Evolutionary conservation across 345 rosid species (phyloP).

Genomic region (Geranium brycei): DNA sequence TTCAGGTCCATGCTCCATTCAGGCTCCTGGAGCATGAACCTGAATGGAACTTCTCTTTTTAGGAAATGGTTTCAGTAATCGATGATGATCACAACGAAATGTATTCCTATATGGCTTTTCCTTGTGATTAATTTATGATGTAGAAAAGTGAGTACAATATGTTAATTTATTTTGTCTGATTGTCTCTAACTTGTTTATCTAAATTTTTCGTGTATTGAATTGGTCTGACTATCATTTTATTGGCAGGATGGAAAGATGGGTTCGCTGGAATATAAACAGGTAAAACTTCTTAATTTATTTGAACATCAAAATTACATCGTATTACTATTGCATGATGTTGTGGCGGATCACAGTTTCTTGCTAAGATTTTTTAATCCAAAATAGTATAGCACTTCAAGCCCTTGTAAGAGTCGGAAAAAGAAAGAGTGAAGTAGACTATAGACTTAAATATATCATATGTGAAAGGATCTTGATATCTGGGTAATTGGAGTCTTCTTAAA

Average conservation of each 20-base stretch:
- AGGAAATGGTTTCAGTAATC: not conserved
- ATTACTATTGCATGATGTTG: not conserved
- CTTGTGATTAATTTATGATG: not conserved
- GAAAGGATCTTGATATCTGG: too few species aligned
- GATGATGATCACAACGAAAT: not conserved
- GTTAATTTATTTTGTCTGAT: too few species aligned
- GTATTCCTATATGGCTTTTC: not conserved
- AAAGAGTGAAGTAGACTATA: too few species aligned
- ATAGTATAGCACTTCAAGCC: not conserved
- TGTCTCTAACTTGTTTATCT: too few species aligned
- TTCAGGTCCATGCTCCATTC: too few species aligned
- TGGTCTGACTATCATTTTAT: slow-evolving; percentile 5
- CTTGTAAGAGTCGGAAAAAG: too few species aligned
- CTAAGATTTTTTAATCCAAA: not conserved
- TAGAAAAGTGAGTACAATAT: too few species aligned
- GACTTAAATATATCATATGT: too few species aligned
- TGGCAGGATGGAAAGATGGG: slow-evolving; percentile 75
- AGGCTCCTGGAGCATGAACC: not conserved
- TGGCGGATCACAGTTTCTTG: slow-evolving; percentile 2
- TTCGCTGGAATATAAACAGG: slow-evolving; percentile 78
- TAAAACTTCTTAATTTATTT: slow-evolving; percentile 11
- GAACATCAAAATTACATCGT: not conserved
- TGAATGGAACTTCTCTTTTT: not conserved
- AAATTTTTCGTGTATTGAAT: slow-evolving; percentile 1
- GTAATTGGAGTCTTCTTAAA: too few species aligned